Evolutionary conservation across 257 asterid species (phyloP).

Genomic region (Capsicum pubescens): DNA sequence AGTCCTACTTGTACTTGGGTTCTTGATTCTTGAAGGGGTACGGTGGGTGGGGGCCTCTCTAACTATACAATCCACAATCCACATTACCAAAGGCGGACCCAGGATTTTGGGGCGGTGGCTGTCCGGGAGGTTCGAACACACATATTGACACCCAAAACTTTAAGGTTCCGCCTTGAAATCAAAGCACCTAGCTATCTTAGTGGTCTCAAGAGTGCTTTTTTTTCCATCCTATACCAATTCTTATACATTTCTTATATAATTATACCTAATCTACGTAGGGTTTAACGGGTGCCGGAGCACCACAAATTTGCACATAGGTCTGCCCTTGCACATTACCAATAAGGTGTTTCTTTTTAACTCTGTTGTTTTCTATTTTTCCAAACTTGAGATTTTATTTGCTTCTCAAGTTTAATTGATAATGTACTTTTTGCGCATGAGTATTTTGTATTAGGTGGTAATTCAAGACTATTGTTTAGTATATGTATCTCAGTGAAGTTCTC

Average conservation of each 20-base stretch:
- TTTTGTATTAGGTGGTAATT: slow-evolving; percentile 3
- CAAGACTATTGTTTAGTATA: slow-evolving; percentile 7
- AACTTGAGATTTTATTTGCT: not conserved
- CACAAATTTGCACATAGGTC: too few species aligned
- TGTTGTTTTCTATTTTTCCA: not conserved
- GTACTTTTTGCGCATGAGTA: not conserved
- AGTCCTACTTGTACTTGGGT: not conserved
- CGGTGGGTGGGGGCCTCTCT: not conserved
- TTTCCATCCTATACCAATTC: too few species aligned
- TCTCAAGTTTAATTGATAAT: not conserved
- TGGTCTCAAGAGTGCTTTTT: too few species aligned
- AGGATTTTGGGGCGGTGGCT: too few species aligned
- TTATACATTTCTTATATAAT: too few species aligned
- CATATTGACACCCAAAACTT: too few species aligned
- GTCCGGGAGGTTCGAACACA: too few species aligned
- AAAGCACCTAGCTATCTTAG: too few species aligned
- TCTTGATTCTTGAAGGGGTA: slow-evolving; percentile 3
- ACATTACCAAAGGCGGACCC: too few species aligned
- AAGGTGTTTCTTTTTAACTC: not conserved
- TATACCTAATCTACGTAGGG: too few species aligned
- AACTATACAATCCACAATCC: not conserved
- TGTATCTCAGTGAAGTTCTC: slow-evolving; percentile 1
- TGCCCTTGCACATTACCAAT: not conserved
- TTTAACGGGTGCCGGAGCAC: too few species aligned
- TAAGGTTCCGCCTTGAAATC: too few species aligned